Base-by-base conservation (phyloP, 2,329 filamentous ascomycete species). In the Diaporthe sp. region DNA sequence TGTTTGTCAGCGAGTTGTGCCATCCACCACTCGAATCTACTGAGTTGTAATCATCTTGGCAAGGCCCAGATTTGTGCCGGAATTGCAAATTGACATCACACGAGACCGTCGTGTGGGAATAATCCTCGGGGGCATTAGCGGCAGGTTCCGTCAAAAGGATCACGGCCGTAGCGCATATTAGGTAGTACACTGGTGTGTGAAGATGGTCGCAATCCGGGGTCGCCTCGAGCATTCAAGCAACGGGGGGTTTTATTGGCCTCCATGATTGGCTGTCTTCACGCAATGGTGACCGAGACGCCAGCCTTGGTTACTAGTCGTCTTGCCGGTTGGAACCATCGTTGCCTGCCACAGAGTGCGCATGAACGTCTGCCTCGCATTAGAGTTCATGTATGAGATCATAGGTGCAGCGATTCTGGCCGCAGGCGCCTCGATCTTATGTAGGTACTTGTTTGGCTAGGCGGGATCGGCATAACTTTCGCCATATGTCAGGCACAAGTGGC, bases 301-400 rank as follows among this genome's bases (percentile, higher is more conserved):
- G 28, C 59, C 15, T 46, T 19, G 7, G 19, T 49, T 10, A 34
- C 42, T 25, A 46, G 25, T 28, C 19, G 42, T 53, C 65, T 69
- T 39, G 34, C 49, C 65, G 49, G 49, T 28, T 51, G 65, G 34
- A 19, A 42, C 31, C 34, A 19, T 42, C 46, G 13, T 15, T 53
- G 65, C 65, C 65, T 68, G 46, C 62, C 46, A 28, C 31, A 37
- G 10, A 12, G 12, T 67, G 62, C 9, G 44, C 62, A 67, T 67
- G 46, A 37, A n/a, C 28, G 49, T 19, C 49, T 42, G 22, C 46
- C 49, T 69, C 42, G 65, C 65, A 69, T 69, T 39, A 69, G 49
- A 53, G n/a, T 55, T 53, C 65, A 55, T 69, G 65, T 42, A 55
- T 42, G 46, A 69, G 65, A 53, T 42, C 31, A 39, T 42, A 31